phyloP scores from a whole-genome alignment of 2,329 filamentous ascomycete species.

The Alternaria sp. region DNA sequence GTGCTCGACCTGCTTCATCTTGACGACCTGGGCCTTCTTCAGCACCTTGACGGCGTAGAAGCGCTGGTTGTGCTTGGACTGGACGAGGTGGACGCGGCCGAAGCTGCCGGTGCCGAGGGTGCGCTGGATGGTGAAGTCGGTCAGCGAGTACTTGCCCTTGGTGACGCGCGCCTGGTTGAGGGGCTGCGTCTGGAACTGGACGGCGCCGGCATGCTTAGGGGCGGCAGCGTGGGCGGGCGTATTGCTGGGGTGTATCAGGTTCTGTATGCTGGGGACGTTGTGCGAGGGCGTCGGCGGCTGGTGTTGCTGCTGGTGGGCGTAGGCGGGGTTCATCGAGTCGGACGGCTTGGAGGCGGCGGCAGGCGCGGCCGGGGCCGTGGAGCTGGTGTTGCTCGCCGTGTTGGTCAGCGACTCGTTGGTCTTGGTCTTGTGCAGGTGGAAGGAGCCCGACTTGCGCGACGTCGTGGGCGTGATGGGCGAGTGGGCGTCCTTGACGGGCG shows the following conservation, averaged over 20 bases:
- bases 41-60: conserved; percentile 99
- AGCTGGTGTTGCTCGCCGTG: conserved; percentile 10
- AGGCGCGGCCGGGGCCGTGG: conserved; percentile 17
- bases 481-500: conserved; percentile 65
- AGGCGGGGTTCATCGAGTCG: conserved; percentile 52
- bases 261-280: conserved; percentile 81
- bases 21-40: conserved; percentile 98
- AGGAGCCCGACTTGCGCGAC: conserved; percentile 40
- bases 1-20: conserved; percentile 99
- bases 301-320: conserved; percentile 21
- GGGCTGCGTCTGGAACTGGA: conserved; percentile 44
- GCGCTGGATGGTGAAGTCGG: conserved; percentile 86
- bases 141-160: conserved; percentile 95
- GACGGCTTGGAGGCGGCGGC: conserved; percentile 38
- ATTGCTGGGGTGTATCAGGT: conserved; percentile 73
- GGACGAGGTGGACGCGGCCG: conserved; percentile 92
- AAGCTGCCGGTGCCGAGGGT: conserved; percentile 97
- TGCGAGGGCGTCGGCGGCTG: conserved; percentile 54
- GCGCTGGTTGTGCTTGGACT: conserved; percentile 96
- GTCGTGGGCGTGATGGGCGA: conserved; percentile 44
- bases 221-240: conserved; percentile 25
- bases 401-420: conserved; percentile 37
- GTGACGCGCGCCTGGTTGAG: conserved; percentile 67
- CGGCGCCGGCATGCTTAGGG: conserved; percentile 45
- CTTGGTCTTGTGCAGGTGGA: conserved; percentile 36